Evolutionary conservation across 2,329 filamentous ascomycete species (phyloP), one percentile per base, ranked within the genome.

Genomic region (Diaporthe eres): DNA sequence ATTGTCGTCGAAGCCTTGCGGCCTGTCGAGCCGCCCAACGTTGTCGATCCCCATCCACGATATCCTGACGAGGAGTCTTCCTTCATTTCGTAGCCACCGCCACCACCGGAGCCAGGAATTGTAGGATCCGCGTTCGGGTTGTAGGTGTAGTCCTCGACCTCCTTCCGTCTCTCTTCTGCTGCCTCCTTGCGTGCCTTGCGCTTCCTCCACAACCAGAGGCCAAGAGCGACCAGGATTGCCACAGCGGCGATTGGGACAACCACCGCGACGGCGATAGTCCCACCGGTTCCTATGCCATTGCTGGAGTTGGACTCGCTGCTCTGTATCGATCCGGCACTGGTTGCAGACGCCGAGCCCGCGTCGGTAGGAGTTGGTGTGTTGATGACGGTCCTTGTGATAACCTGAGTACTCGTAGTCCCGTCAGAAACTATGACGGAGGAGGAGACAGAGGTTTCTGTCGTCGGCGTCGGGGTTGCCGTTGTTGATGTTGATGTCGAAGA

Each of bases 51-150:
- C 97, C 97, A 99, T 79, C 97, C 97, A 79, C 97, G 93, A 86
- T 99, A 99, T 65, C 96, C 96, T 2, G 92, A 90, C 73, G 88
- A 89, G 75, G 90, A 90, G 78, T 95, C 94, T 81, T 98, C 94
- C 75, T 91, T 90, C 93, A 96, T 95, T 83, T 96, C 92, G 79
- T 92, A 92, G 57, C 89, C 86, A 72, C 89, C 89, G 72, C 81
- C 81, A 28, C 84, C 84, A 49, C 82, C 82, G 53, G 84, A 82
- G 17, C 85, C 87, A 9, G 86, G 90, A 17, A 98, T 88, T 0
- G 94, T 95, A 0, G 96, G 95, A 82, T 98, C 96, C 76, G 95
- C 93, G 85, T 98, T 98, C n/a, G 97, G 97, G 84, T 98, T 98
- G 88, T 96, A 98, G 44, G 94, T 93, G 83, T 98, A 98, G 82